Evolutionary conservation across 1,139 yeast species (phyloP).

Genomic region (Magnusiomyces clavatus): DNA sequence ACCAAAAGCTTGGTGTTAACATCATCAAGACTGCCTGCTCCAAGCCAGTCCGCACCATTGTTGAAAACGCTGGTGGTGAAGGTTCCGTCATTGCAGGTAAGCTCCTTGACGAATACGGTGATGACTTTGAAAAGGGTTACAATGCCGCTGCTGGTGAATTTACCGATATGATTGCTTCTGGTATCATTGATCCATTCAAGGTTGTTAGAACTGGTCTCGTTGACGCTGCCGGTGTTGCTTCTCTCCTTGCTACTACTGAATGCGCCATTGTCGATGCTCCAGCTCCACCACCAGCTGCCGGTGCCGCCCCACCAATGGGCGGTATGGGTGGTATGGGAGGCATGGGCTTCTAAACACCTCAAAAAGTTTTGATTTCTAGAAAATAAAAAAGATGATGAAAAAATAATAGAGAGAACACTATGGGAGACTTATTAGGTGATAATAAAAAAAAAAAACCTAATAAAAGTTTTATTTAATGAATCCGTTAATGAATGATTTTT

Average conservation of each 20-base stretch:
- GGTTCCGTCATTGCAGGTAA: conserved; percentile 97
- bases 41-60: conserved; percentile 94
- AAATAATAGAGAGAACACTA: background rate
- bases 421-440: background rate
- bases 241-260: conserved; percentile 95
- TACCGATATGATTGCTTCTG: conserved; percentile 94
- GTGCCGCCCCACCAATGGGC: conserved; percentile 59
- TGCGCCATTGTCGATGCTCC: conserved; percentile 98
- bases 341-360: conserved; percentile 25
- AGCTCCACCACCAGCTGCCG: conserved; percentile 70
- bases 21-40: conserved; percentile 93
- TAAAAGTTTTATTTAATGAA: background rate
- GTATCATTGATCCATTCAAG: conserved; percentile 98
- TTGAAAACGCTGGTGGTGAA: conserved; percentile 98
- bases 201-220: conserved; percentile 96
- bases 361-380: background rate
- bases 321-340: conserved; percentile 53
- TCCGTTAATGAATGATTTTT: background rate
- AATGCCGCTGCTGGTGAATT: conserved; percentile 91
- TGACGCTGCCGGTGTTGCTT: conserved; percentile 98
- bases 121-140: conserved; percentile 85
- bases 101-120: conserved; percentile 72
- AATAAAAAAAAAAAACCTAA: background rate
- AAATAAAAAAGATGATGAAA: background rate
- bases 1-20: conserved; percentile 96